These are phyloP conservation scores for Mycena galopus DNA, from an alignment of 768 basidiomycete species.

Conservation along the genomic window DNA sequence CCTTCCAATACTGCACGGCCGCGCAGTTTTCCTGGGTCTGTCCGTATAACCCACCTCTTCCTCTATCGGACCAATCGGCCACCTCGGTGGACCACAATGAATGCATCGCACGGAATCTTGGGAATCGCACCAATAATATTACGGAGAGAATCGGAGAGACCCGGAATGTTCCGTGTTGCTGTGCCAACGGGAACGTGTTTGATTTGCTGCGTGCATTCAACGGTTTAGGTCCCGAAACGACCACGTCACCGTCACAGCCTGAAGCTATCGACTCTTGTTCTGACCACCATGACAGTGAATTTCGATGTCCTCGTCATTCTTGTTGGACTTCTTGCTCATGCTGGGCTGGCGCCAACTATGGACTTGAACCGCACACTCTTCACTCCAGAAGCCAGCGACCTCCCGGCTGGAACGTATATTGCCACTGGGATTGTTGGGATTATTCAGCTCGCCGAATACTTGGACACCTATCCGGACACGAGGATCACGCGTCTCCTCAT, in stretches of 20 bases:
- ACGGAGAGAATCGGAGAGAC: neutral
- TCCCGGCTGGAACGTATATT: constrained; percentile 9
- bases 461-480: constrained; percentile 9
- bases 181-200: neutral
- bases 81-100: too few species aligned
- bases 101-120: too few species aligned
- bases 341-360: constrained; percentile 12
- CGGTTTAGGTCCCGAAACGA: neutral
- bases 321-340: constrained; percentile 11
- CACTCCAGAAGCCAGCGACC: constrained; percentile 11
- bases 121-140: neutral
- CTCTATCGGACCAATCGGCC: too few species aligned
- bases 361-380: constrained; percentile 13
- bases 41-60: too few species aligned
- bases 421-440: constrained; percentile 18
- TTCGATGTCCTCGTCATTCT: constrained; percentile 12
- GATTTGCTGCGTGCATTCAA: constrained; percentile 3
- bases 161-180: neutral
- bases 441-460: constrained; percentile 12
- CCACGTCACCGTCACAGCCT: constrained; percentile 6
- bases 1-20: too few species aligned
- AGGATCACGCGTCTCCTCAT: constrained; percentile 6
- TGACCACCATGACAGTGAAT: neutral
- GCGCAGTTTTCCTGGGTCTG: too few species aligned
- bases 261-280: constrained; percentile 4